Percentiles rank a stretch among this genome's conserved stretches.
Evolutionary conservation across 2,329 filamentous ascomycete species (phyloP).

Genomic region (Colletotrichum viniferum): DNA sequence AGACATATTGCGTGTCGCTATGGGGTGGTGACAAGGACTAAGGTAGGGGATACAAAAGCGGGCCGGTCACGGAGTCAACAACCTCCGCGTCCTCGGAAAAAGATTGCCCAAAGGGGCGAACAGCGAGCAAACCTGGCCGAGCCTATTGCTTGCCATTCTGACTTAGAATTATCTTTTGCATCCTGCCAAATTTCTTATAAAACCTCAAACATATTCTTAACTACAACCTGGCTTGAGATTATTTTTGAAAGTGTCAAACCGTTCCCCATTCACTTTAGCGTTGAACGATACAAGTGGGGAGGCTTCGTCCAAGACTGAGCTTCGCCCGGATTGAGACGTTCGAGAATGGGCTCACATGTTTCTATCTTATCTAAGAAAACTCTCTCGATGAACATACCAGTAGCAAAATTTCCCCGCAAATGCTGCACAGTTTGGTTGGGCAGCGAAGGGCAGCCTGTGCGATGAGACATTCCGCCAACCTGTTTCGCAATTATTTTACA

Average conservation of each 20-base stretch:
- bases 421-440: not conserved
- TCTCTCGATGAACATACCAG: not conserved
- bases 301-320: too few species aligned
- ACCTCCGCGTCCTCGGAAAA: not conserved
- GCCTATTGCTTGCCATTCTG: too few species aligned
- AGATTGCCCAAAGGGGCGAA: not conserved
- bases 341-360: too few species aligned
- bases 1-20: not conserved
- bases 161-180: too few species aligned
- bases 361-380: not conserved
- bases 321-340: too few species aligned
- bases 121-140: not conserved
- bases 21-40: not conserved
- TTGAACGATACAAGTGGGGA: too few species aligned
- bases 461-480: not conserved
- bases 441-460: not conserved
- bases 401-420: fast-evolving
- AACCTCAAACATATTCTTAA: too few species aligned
- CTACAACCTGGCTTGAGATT: too few species aligned
- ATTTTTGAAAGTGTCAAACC: too few species aligned
- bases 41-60: too few species aligned
- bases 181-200: too few species aligned
- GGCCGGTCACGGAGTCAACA: not conserved
- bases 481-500: not conserved
- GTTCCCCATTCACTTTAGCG: too few species aligned